Evolutionary conservation across 2,329 filamentous ascomycete species (phyloP).

Genomic region (Colletotrichum magnum): DNA sequence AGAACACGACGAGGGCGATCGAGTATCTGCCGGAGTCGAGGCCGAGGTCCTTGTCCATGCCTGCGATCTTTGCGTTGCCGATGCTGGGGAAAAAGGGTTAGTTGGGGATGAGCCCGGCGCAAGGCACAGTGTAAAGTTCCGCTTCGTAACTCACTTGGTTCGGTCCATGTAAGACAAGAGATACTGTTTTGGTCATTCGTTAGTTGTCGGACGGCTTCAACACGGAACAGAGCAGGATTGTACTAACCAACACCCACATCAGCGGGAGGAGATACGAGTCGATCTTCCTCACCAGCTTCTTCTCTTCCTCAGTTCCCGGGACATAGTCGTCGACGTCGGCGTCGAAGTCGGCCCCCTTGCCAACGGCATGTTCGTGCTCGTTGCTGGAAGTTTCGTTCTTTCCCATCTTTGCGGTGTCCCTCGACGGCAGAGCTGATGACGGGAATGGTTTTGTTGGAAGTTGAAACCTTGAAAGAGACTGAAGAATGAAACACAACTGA

Average conservation of each 20-base stretch:
- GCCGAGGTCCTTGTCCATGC: constrained; percentile 58
- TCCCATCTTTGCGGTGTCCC: constrained; percentile 35
- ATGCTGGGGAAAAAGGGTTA: constrained; percentile 47
- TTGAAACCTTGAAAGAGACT: no score
- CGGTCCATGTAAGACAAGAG: constrained; percentile 72
- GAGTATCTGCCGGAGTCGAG: constrained; percentile 75
- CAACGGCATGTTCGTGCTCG: constrained; percentile 31
- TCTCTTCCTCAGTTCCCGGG: constrained; percentile 50
- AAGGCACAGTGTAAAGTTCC: neutral
- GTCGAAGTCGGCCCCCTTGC: constrained; percentile 17
- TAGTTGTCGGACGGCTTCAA: neutral
- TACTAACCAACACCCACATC: constrained; percentile 62
- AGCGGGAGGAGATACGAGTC: constrained; percentile 57
- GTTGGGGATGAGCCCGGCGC: neutral
- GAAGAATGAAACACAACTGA: neutral
- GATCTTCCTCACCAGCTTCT: constrained; percentile 55
- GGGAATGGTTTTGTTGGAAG: no score
- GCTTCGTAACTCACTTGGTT: constrained; percentile 56
- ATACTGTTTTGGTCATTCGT: constrained; percentile 45
- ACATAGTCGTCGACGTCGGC: constrained; percentile 44
- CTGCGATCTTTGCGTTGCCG: constrained; percentile 70
- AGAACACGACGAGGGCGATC: constrained; percentile 72
- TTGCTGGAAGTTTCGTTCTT: constrained; percentile 38
- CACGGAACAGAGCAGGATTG: neutral
- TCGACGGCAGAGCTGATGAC: neutral